Evolutionary conservation across 1,284 basidiomycete genomes (phyloP).

Genomic region (Termitomyces sp.): DNA sequence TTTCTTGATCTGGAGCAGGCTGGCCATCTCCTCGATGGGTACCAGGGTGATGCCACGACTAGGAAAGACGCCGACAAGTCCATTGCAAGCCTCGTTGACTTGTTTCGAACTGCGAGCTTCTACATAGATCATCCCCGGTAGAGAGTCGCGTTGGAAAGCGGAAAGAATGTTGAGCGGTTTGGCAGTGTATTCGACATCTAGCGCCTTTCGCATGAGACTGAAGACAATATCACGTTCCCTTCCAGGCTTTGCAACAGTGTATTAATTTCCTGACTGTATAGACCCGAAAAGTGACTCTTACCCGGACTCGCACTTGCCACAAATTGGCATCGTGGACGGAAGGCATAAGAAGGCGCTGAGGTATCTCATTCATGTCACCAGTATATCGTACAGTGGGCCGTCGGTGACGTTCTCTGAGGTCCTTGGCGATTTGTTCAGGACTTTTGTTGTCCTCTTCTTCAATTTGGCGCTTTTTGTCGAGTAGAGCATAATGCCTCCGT

Average conservation of each 20-base stretch:
- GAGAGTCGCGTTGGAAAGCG: conserved; percentile 92
- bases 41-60: conserved; percentile 81
- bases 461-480: conserved; percentile 68
- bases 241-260: conserved; percentile 55
- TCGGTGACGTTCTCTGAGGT: conserved; percentile 79
- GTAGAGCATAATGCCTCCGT: conserved; percentile 69
- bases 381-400: conserved; percentile 70
- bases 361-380: conserved; percentile 90
- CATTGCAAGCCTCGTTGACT: conserved; percentile 81
- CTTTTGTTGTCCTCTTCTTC: conserved; percentile 75
- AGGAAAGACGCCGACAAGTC: conserved; percentile 89
- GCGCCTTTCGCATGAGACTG: conserved; percentile 90
- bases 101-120: conserved; percentile 88
- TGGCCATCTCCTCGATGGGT: conserved; percentile 98
- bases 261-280: neutral
- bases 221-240: conserved; percentile 91
- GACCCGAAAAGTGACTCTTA: conserved; percentile 30
- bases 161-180: conserved; percentile 83
- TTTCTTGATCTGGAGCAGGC: conserved; percentile 93
- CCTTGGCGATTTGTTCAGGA: conserved; percentile 83
- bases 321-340: conserved; percentile 93
- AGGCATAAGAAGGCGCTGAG: conserved; percentile 95
- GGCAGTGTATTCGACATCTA: conserved; percentile 74
- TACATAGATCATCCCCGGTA: conserved; percentile 94
- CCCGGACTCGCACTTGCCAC: conserved; percentile 95